These are phyloP conservation scores for Globisporangium cystogenes DNA, from an alignment of 352 stramenopile species.

Conservation along the genomic window DNA sequence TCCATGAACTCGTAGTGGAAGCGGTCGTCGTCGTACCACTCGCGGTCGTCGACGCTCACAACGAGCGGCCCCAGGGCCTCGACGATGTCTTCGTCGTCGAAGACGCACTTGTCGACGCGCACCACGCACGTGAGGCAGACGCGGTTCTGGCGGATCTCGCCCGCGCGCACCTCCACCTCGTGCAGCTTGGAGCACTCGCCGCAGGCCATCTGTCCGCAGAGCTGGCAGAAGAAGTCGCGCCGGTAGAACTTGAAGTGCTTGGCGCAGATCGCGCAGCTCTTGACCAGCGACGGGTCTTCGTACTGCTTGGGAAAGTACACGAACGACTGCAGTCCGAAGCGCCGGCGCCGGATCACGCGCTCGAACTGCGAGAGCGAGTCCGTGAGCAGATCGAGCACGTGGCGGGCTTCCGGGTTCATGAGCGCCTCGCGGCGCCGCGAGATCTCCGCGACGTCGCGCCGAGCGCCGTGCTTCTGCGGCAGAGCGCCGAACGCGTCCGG, in stretches of 20 bases:
- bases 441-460: slow-evolving; percentile 19
- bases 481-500: slow-evolving; percentile 28
- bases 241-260: slow-evolving; percentile 42
- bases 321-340: slow-evolving; percentile 65
- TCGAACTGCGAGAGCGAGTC: slow-evolving; percentile 57
- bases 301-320: slow-evolving; percentile 49
- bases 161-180: slow-evolving; percentile 33
- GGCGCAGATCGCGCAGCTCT: slow-evolving; percentile 40
- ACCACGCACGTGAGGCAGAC: slow-evolving; percentile 37
- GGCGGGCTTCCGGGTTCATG: slow-evolving; percentile 58
- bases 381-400: slow-evolving; percentile 50
- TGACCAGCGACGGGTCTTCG: slow-evolving; percentile 17
- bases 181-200: slow-evolving; percentile 35
- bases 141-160: slow-evolving; percentile 34
- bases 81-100: slow-evolving; percentile 42
- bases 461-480: slow-evolving; percentile 4
- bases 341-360: slow-evolving; percentile 57
- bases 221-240: slow-evolving; percentile 44
- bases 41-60: slow-evolving; percentile 28
- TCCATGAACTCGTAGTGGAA: slow-evolving; percentile 10
- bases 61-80: slow-evolving; percentile 35
- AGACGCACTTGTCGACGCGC: slow-evolving; percentile 36
- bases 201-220: slow-evolving; percentile 43
- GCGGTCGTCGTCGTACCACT: slow-evolving; percentile 28
- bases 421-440: slow-evolving; percentile 27